phyloP scores from a whole-genome alignment of 2,329 filamentous ascomycete genomes.

The Cladosporium sp. region DNA sequence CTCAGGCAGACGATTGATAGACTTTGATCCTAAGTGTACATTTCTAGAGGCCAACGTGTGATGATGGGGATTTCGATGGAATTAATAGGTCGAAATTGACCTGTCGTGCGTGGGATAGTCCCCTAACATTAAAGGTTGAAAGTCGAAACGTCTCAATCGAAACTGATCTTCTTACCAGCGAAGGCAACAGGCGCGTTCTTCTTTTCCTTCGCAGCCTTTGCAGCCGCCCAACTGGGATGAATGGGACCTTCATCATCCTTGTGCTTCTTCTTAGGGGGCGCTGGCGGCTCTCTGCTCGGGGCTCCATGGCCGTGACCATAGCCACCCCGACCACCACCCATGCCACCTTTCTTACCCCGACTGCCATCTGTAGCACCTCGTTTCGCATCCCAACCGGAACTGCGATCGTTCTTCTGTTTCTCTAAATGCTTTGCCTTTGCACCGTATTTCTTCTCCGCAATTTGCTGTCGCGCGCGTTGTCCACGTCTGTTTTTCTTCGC shows the following conservation, averaged over 20 bases:
- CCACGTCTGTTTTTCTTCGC: conserved; percentile 70
- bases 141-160: conserved; percentile 42
- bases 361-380: conserved; percentile 45
- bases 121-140: neutral
- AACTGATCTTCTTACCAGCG: conserved; percentile 58
- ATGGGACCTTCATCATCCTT: conserved; percentile 49
- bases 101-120: neutral
- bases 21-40: no score
- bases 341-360: conserved; percentile 19
- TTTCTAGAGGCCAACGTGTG: no score
- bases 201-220: conserved; percentile 56
- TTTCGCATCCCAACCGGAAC: conserved; percentile 56
- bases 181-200: conserved; percentile 42
- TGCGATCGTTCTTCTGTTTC: conserved; percentile 38
- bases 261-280: conserved; percentile 27
- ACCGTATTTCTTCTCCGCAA: conserved; percentile 79
- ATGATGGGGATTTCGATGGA: no score
- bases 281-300: conserved; percentile 1
- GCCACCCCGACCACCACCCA: conserved; percentile 6
- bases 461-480: conserved; percentile 71
- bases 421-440: conserved; percentile 64
- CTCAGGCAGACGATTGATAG: no score
- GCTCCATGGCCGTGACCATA: neutral
- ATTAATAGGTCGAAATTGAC: no score
- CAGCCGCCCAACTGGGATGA: conserved; percentile 64